phyloP scores from a whole-genome alignment of 208 protist genomes.

The Borovskyia barvae region DNA sequence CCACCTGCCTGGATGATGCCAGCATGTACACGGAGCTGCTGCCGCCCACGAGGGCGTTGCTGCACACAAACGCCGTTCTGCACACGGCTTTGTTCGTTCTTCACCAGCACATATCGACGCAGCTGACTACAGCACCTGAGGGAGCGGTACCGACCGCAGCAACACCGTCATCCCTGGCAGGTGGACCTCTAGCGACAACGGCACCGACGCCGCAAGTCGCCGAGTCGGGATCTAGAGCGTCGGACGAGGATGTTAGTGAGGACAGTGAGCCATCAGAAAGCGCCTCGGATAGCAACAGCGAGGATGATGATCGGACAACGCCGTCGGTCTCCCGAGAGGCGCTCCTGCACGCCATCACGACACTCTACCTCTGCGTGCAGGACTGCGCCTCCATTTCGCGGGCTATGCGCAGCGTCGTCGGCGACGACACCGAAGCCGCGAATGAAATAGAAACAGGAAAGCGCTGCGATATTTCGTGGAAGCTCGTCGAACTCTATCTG shows the following conservation, averaged over 20 bases:
- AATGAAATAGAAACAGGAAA: not conserved
- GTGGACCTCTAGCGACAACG: no score
- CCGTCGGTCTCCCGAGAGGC: constrained; percentile 21
- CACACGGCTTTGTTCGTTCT: constrained; percentile 54
- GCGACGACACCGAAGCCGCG: not conserved
- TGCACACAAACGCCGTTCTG: constrained; percentile 75
- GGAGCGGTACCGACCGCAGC: not conserved
- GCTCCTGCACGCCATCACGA: constrained; percentile 61
- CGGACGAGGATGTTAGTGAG: not conserved
- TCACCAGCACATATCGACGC: constrained; percentile 26
- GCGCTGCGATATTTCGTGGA: constrained; percentile 19
- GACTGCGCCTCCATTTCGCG: constrained; percentile 42
- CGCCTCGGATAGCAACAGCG: constrained; percentile 7
- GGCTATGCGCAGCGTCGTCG: constrained; percentile 15
- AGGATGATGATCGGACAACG: constrained; percentile 15
- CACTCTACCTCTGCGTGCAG: constrained; percentile 56
- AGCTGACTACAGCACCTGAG: not conserved
- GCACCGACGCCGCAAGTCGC: not conserved
- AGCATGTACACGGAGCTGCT: constrained; percentile 37
- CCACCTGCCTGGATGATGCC: constrained; percentile 16
- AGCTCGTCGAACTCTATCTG: constrained; percentile 39
- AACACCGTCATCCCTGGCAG: not conserved
- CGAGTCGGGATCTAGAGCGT: not conserved
- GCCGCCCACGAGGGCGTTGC: constrained; percentile 48
- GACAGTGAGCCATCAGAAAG: constrained; percentile 13